Conservation (phyloP, 345 rosid species). For the Populus alba region DNA sequence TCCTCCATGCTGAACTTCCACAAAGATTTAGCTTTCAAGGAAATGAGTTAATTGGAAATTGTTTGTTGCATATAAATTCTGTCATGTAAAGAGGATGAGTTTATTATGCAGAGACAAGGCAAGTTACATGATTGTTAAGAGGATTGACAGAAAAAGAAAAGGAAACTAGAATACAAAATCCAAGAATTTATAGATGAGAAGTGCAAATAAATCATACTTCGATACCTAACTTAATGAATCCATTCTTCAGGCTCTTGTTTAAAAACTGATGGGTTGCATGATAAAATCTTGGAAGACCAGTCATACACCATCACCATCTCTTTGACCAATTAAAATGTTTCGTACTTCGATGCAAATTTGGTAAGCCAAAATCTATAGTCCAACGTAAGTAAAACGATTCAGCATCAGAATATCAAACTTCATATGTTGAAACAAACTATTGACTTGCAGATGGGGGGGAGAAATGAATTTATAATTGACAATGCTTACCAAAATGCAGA, state of each 20-base stretch:
- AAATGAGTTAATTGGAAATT: background rate
- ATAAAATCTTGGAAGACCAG: background rate
- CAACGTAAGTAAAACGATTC: background rate
- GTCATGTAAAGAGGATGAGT: background rate
- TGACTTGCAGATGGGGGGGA: background rate
- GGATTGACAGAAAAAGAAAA: no score
- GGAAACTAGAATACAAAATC: no score
- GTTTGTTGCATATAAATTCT: background rate
- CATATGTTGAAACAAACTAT: background rate
- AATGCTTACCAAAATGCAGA: conserved; percentile 2
- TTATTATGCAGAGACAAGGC: no score
- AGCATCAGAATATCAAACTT: background rate
- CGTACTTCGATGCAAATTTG: background rate
- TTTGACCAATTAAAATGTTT: conserved; percentile 4
- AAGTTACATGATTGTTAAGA: no score
- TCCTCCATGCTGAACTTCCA: background rate
- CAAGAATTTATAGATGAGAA: no score
- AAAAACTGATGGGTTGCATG: conserved; percentile 5
- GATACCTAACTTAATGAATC: background rate
- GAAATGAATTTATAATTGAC: background rate
- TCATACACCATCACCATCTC: background rate
- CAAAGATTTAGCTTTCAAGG: background rate
- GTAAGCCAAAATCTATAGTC: background rate
- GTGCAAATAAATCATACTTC: background rate
- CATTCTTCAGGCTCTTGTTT: background rate